These are phyloP conservation scores for Colletotrichum godetiae DNA, from an alignment of 2,329 filamentous ascomycete genomes.

Conservation along the genomic window DNA sequence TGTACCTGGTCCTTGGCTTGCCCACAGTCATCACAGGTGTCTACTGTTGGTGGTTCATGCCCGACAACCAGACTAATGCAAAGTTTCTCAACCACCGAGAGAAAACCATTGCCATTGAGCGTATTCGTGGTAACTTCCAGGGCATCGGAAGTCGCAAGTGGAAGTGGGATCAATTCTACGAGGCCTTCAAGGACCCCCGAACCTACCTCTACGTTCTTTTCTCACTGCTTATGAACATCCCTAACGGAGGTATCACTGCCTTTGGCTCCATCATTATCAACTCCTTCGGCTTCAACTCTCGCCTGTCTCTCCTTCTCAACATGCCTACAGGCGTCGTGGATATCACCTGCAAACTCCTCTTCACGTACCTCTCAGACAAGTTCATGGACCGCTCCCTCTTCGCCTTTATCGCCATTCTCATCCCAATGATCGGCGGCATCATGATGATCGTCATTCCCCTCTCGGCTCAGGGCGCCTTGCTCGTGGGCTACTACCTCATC, in stretches of 20 bases:
- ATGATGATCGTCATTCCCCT: slow-evolving; percentile 42
- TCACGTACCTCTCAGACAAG: slow-evolving; percentile 42
- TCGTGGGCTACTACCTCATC: slow-evolving; percentile 41
- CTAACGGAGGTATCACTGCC: slow-evolving; percentile 38
- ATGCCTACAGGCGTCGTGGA: slow-evolving; percentile 38
- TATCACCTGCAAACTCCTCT: slow-evolving; percentile 37
- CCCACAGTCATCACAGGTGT: slow-evolving; percentile 39
- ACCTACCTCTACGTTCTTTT: slow-evolving; percentile 64
- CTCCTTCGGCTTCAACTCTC: slow-evolving; percentile 35
- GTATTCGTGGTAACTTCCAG: slow-evolving; percentile 59
- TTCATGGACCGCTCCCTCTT: slow-evolving; percentile 40
- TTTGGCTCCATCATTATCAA: slow-evolving; percentile 37
- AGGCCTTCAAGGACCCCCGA: slow-evolving; percentile 61
- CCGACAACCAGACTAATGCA: slow-evolving; percentile 68
- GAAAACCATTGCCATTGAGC: slow-evolving; percentile 59
- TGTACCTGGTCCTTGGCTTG: slow-evolving; percentile 44
- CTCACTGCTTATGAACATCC: slow-evolving; percentile 46
- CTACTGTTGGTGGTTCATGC: slow-evolving; percentile 48
- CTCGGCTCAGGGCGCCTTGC: slow-evolving; percentile 37
- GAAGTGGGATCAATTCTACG: slow-evolving; percentile 55
- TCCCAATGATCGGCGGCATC: slow-evolving; percentile 42
- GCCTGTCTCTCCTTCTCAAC: slow-evolving; percentile 31
- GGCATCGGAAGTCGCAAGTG: slow-evolving; percentile 63
- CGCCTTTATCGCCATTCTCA: slow-evolving; percentile 41
- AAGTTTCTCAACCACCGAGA: slow-evolving; percentile 67